Evolutionary conservation across 2,329 filamentous ascomycete species (phyloP).

Genomic region (Beauveria sp.): DNA sequence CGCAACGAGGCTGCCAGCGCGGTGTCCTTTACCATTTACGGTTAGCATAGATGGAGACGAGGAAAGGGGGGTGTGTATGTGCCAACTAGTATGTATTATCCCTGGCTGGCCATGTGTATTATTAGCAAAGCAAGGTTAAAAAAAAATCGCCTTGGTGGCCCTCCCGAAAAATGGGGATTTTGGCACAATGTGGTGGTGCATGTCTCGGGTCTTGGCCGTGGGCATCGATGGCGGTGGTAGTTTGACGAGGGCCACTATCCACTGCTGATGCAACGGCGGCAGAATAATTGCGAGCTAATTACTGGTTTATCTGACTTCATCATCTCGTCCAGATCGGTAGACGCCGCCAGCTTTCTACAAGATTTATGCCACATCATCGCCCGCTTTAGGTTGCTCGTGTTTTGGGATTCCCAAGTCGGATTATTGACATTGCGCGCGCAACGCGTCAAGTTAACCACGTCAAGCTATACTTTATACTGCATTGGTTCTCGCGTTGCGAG

Average conservation of each 20-base stretch:
- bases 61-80: not conserved
- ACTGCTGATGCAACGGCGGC: constrained; percentile 3
- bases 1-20: constrained; percentile 6
- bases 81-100: not conserved
- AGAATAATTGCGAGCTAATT: not conserved
- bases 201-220: constrained; percentile 10
- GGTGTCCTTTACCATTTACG: constrained; percentile 3
- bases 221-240: not conserved
- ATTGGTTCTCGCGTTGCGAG: not conserved
- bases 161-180: constrained; percentile 7
- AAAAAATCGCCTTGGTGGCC: not conserved
- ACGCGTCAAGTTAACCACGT: not conserved
- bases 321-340: not conserved
- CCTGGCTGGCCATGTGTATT: constrained; percentile 8
- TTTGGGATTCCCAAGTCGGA: not conserved
- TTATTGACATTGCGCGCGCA: not conserved
- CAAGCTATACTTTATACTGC: not conserved
- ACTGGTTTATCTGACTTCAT: not conserved
- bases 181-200: not conserved
- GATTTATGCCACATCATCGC: not conserved
- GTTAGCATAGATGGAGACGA: not conserved
- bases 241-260: not conserved
- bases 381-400: not conserved
- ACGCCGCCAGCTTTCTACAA: not conserved
- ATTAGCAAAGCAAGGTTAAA: not conserved